Conservation (phyloP, 192 early-diverging fungal species). For the Chytriomyces confervae region DNA sequence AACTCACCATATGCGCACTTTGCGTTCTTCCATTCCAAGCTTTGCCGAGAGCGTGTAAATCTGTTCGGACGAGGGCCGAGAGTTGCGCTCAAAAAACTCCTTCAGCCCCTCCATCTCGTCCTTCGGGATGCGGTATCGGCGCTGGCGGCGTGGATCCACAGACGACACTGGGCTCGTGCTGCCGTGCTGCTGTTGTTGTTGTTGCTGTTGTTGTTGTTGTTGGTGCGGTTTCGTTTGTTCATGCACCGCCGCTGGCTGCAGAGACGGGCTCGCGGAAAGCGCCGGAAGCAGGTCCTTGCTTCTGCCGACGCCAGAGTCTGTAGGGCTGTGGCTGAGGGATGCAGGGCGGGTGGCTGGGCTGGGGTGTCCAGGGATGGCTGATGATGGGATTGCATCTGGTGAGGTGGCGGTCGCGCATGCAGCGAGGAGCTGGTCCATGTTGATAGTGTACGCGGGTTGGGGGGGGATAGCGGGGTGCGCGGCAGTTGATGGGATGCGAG, state of each 20-base stretch:
- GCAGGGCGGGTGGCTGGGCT: not conserved
- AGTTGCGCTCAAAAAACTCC: slow-evolving; percentile 6
- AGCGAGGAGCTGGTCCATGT: not conserved
- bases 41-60: not conserved
- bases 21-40: slow-evolving; percentile 10
- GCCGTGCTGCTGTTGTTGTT: not conserved
- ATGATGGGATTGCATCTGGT: not conserved
- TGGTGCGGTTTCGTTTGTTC: not conserved
- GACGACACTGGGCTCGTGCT: not conserved
- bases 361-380: not conserved
- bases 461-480: not conserved
- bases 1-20: slow-evolving; percentile 27
- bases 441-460: not conserved
- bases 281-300: not conserved
- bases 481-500: not conserved
- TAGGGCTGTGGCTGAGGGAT: not conserved
- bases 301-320: not conserved
- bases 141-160: not conserved
- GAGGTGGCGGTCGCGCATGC: not conserved
- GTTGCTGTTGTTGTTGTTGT: not conserved
- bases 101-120: slow-evolving; percentile 23
- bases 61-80: not conserved
- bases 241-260: not conserved
- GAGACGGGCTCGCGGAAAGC: not conserved
- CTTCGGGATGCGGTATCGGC: slow-evolving; percentile 14